phyloP scores from a whole-genome alignment of 495 filamentous ascomycete genomes.

The Tuber brumale region DNA sequence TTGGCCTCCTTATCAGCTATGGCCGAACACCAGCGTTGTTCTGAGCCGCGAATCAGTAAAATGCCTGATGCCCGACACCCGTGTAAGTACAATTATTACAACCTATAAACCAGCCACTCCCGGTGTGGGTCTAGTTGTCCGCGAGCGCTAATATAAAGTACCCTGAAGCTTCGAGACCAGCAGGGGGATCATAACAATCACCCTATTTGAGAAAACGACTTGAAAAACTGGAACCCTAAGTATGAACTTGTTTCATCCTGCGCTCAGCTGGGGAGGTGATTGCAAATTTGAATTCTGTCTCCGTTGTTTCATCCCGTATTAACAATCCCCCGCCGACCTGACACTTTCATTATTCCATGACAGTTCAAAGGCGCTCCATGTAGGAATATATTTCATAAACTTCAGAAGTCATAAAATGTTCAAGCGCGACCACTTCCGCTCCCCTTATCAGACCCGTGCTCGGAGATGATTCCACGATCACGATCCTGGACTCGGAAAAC shows the following conservation, averaged over 20 bases:
- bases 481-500: slow-evolving; percentile 98
- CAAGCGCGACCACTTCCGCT: slow-evolving; percentile 91
- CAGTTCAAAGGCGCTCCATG: slow-evolving; percentile 47
- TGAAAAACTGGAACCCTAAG: slow-evolving; percentile 78
- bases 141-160: slow-evolving; percentile 44
- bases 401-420: slow-evolving; percentile 95
- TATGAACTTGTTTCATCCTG: slow-evolving; percentile 18
- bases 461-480: slow-evolving; percentile 92
- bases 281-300: neutral
- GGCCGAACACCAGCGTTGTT: slow-evolving; percentile 16
- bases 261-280: neutral
- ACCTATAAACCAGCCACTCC: neutral
- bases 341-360: neutral
- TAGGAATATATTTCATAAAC: slow-evolving; percentile 57
- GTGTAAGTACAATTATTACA: neutral
- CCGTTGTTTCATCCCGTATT: neutral
- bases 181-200: slow-evolving; percentile 84
- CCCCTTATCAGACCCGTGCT: no score
- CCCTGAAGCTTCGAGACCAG: slow-evolving; percentile 85
- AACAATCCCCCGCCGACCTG: no score
- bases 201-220: slow-evolving; percentile 73
- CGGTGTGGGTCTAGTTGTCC: slow-evolving; percentile 22
- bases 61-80: slow-evolving; percentile 17
- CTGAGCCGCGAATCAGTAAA: slow-evolving; percentile 39
- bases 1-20: no score